Conservation (phyloP, 176 grass and related monocot genomes). For the bread wheat (Triticum aestivum) region DNA sequence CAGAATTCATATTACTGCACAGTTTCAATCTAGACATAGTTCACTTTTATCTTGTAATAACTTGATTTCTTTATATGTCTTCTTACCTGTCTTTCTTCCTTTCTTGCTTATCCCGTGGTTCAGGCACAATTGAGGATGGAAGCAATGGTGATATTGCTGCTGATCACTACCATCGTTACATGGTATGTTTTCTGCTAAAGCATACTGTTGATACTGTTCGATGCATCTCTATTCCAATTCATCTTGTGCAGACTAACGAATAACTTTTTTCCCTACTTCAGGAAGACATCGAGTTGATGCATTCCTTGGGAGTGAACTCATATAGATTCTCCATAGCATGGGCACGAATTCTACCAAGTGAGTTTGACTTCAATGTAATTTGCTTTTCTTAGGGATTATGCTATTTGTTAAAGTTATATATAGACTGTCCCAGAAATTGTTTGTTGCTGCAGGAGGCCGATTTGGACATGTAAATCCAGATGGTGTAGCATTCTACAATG, state of each 20-base stretch:
- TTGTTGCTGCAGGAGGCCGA: constrained; percentile 33
- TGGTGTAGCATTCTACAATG: constrained; percentile 55
- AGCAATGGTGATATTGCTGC: constrained; percentile 55
- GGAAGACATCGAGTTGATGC: constrained; percentile 66
- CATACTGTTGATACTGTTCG: neutral
- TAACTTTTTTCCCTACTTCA: neutral
- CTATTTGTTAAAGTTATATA: neutral
- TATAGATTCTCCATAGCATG: constrained; percentile 82
- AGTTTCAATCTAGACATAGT: neutral
- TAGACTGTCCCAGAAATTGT: neutral
- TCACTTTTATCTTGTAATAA: neutral
- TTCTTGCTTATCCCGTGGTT: neutral
- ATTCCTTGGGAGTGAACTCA: constrained; percentile 53
- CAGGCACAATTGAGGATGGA: constrained; percentile 56
- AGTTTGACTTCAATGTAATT: neutral
- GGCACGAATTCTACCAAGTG: constrained; percentile 71
- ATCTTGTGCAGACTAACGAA: neutral
- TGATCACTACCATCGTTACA: constrained; percentile 72
- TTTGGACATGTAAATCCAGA: constrained; percentile 50
- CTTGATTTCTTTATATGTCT: neutral
- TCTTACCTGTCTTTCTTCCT: too few relatives aligned
- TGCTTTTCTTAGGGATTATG: neutral
- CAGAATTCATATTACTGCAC: neutral
- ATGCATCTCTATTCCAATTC: neutral
- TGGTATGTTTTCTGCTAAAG: constrained; percentile 17